phyloP scores from a whole-genome alignment of 1,284 basidiomycete genomes.

The Leccinum variabile region DNA sequence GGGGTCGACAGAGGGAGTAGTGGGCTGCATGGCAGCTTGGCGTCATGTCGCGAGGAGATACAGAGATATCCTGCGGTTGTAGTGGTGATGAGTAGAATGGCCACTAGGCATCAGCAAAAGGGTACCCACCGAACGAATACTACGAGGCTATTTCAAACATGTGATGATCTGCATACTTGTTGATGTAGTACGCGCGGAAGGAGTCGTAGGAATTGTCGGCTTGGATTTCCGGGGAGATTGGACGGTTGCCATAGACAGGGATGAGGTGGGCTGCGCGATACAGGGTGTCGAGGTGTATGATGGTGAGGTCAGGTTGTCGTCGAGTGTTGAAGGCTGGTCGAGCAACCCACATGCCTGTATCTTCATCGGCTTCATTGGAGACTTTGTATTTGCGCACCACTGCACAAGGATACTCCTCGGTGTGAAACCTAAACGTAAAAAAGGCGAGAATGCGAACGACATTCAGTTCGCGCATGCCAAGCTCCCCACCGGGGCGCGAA shows the following conservation, averaged over 20 bases:
- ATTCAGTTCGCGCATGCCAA: background rate
- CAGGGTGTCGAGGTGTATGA: background rate
- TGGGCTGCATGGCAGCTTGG: slow-evolving; percentile 45
- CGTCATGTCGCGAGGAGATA: slow-evolving; percentile 45
- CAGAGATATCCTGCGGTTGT: slow-evolving; percentile 36
- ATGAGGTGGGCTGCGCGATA: background rate
- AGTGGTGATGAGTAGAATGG: slow-evolving; percentile 37
- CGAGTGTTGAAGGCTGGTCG: background rate
- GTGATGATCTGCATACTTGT: too few species aligned
- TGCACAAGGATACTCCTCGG: background rate
- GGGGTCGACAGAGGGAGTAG: slow-evolving; percentile 24
- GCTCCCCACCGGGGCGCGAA: background rate
- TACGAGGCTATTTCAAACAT: too few species aligned
- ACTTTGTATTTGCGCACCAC: background rate
- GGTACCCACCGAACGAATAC: too few species aligned
- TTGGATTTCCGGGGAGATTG: background rate
- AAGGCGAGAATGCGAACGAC: background rate
- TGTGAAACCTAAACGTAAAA: background rate
- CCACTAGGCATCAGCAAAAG: too few species aligned
- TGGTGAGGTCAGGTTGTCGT: background rate
- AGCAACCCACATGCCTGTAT: background rate
- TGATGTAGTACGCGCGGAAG: too few species aligned
- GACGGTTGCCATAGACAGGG: background rate
- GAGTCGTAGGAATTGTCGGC: background rate
- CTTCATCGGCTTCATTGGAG: background rate